Evolutionary conservation across 2,329 filamentous ascomycete genomes (phyloP).

Genomic region (Fusarium sp.): DNA sequence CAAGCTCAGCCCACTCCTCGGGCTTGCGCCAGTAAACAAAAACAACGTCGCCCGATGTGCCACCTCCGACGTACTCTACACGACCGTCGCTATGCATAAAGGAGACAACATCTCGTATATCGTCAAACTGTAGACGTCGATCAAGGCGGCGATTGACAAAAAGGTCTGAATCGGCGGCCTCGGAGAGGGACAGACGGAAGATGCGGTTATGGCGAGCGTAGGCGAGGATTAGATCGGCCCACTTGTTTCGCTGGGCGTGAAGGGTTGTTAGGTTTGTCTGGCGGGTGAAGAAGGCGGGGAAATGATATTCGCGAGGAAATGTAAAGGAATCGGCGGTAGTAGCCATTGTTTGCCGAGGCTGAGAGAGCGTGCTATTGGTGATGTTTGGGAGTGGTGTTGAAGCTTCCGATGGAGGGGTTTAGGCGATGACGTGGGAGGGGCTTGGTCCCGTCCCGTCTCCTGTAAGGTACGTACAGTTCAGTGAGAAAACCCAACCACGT

Average conservation of each 20-base stretch:
- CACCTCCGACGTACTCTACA: conserved; percentile 74
- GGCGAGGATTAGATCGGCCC: conserved; percentile 86
- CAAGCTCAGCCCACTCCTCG: conserved; percentile 88
- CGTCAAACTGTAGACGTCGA: conserved; percentile 65
- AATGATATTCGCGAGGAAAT: conserved; percentile 78
- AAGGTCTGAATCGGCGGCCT: conserved; percentile 68
- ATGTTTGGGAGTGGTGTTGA: conserved; percentile 29
- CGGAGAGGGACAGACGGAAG: conserved; percentile 78
- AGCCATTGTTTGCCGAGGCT: conserved; percentile 26
- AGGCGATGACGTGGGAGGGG: conserved; percentile 41
- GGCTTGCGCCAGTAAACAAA: conserved; percentile 90
- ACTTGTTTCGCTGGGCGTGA: conserved; percentile 84
- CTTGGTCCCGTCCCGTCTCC: neutral
- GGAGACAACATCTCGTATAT: conserved; percentile 71
- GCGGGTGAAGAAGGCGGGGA: conserved; percentile 88
- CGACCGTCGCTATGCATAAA: conserved; percentile 72
- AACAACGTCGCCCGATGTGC: conserved; percentile 62
- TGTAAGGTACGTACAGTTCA: conserved; percentile 1
- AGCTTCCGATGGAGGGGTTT: conserved; percentile 19
- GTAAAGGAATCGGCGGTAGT: conserved; percentile 57
- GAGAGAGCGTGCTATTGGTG: conserved; percentile 12
- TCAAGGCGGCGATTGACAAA: conserved; percentile 72
- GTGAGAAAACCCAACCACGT: conserved; percentile 18
- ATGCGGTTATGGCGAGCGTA: conserved; percentile 86
- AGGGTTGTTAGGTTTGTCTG: conserved; percentile 82